A percentile compares a stretch with the other conserved stretches of the same genome.
These are phyloP conservation scores for Yamadazyma atmosphaerica DNA, from an alignment of 1,139 yeast species.

Conservation along the genomic window DNA sequence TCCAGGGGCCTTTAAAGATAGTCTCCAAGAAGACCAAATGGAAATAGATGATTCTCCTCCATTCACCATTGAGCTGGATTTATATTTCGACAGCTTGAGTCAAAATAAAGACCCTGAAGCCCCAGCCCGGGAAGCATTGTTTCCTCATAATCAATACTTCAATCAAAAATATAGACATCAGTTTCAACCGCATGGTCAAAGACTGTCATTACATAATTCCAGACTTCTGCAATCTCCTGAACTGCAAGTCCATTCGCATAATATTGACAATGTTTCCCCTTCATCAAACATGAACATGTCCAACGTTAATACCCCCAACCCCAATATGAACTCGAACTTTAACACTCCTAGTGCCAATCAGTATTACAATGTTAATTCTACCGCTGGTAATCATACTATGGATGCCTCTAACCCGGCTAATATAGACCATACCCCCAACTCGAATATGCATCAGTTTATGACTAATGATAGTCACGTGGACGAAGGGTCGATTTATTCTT, in stretches of 20 bases:
- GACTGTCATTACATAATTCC: background rate
- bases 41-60: constrained; percentile 44
- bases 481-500: constrained; percentile 16
- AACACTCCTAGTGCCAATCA: constrained; percentile 1
- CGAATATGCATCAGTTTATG: constrained; percentile 3
- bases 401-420: background rate
- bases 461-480: constrained; percentile 10
- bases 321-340: background rate
- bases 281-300: constrained; percentile 2
- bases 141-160: constrained; percentile 16
- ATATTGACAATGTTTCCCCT: background rate
- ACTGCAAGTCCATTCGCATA: background rate
- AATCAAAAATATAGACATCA: constrained; percentile 12
- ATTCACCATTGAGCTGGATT: constrained; percentile 39
- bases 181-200: background rate
- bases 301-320: constrained; percentile 9
- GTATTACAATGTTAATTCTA: constrained; percentile 1
- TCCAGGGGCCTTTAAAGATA: constrained; percentile 34
- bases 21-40: constrained; percentile 25
- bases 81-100: constrained; percentile 21
- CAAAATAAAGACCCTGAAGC: constrained; percentile 3
- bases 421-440: constrained; percentile 7
- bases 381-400: background rate
- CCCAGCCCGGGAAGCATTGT: constrained; percentile 11
- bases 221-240: constrained; percentile 1